Evolutionary conservation across 2,329 filamentous ascomycete genomes (phyloP), one percentile per base, ranked within the genome.

Genomic region (Acrocalymma vagum): DNA sequence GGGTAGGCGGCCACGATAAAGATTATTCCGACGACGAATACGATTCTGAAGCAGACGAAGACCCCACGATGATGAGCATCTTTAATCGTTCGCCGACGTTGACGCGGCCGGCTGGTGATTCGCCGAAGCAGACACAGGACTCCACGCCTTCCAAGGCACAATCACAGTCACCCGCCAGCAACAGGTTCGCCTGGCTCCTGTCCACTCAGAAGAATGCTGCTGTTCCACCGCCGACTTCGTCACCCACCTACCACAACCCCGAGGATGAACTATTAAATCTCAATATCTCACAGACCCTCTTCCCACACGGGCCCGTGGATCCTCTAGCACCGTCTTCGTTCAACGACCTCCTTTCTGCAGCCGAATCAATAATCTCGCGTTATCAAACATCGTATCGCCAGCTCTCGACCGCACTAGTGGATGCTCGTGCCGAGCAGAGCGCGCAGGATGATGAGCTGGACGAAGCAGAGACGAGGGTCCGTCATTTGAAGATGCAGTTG

Each of bases 361-460:
- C 82, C 29, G 79, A 81, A 53, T 67, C 66, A n/a, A 66, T 83
- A 2, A 70, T 85, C 29, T 67, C 72, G 37, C 73, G 76, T 20
- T 76, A 83, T 57, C 82, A 84, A 61, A 64, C 67, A 4, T 80
- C 80, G 3, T 84, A 85, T 63, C 78, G 77, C 48, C 50, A 64
- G 24, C 54, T 69, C 7, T 67, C 64, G 10, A 62, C 62, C 14
- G 55, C 60, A 3, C 67, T 85, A 28, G 72, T 76, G 25, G 74
- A 79, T 45, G 72, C 76, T 3, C 67, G 76, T 23, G 78, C 77
- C 4, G 80, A 83, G 52, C 78, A 81, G 44, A 78, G 76, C 35
- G 78, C 78, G 9, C 78, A 81, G 51, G 72, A 75, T n/a, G 82
- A 85, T 48, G 83, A 85, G 60, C 72, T 82, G 0, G 80, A 83